These are phyloP conservation scores for Leccinum huronense DNA, from an alignment of 1,284 basidiomycete species.

Conservation along the genomic window DNA sequence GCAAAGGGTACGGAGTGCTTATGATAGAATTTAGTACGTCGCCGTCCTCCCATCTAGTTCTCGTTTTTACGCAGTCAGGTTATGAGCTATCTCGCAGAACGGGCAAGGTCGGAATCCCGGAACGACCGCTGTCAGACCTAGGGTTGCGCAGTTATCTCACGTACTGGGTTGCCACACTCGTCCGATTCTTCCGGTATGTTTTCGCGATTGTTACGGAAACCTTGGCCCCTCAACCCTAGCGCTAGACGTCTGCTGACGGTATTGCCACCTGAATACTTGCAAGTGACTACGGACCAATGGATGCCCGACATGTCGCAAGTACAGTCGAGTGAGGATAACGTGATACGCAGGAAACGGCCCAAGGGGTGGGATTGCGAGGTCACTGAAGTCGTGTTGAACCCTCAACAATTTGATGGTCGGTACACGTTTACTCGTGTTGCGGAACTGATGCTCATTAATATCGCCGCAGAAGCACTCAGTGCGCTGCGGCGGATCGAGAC, in stretches of 20 bases:
- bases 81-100: constrained; percentile 85
- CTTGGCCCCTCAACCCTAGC: not conserved
- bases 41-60: not conserved
- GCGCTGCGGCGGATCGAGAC: constrained; percentile 57
- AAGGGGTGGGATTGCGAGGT: constrained; percentile 70
- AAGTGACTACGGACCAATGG: constrained; percentile 42
- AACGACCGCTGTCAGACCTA: constrained; percentile 91
- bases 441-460: constrained; percentile 28
- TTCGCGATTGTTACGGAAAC: not conserved
- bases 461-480: constrained; percentile 37
- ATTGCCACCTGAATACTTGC: constrained; percentile 51
- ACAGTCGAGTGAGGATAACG: constrained; percentile 41
- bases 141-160: constrained; percentile 90
- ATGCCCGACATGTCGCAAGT: constrained; percentile 43
- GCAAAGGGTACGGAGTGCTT: constrained; percentile 88
- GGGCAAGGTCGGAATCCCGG: constrained; percentile 87
- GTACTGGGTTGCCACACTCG: constrained; percentile 85
- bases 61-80: constrained; percentile 40
- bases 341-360: constrained; percentile 46
- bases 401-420: constrained; percentile 35
- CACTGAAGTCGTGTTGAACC: constrained; percentile 34
- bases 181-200: constrained; percentile 75
- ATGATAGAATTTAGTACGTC: constrained; percentile 95
- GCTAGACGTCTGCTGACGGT: constrained; percentile 57
- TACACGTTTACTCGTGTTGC: not conserved